Percentiles rank a stretch among this genome's conserved stretches.
Evolutionary conservation across 176 grass and related monocot species (phyloP).

Genomic region (Triticum timopheevii): DNA sequence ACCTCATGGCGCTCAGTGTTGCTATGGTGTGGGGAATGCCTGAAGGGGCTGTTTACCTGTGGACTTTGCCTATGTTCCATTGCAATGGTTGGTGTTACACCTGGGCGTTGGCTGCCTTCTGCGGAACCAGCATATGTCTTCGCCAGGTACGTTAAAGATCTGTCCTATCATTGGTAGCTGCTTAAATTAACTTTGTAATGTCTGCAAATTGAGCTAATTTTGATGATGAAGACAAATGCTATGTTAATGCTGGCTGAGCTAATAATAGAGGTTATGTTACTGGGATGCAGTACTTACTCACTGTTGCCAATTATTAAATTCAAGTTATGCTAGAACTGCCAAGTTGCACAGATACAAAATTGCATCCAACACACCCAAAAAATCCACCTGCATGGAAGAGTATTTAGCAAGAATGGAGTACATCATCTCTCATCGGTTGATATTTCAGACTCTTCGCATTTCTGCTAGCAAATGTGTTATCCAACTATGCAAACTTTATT

Average conservation of each 20-base stretch:
- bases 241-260: not conserved
- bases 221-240: not conserved
- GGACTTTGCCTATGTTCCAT: constrained; percentile 97
- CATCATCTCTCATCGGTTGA: not conserved
- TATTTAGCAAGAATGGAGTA: not conserved
- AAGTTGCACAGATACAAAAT: not conserved
- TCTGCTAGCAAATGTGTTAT: not conserved
- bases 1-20: constrained; percentile 80
- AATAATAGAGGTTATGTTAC: not conserved
- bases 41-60: constrained; percentile 73
- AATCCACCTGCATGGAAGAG: not conserved
- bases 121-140: constrained; percentile 94
- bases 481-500: not conserved
- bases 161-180: not conserved
- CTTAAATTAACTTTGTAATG: not conserved
- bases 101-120: constrained; percentile 82
- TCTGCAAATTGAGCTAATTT: not conserved
- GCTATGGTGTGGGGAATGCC: constrained; percentile 75
- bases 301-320: not conserved
- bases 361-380: not conserved
- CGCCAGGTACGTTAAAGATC: constrained; percentile 56
- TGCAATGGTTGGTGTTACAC: constrained; percentile 97
- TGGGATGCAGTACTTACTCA: not conserved
- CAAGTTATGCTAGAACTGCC: not conserved
- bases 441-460: not conserved